Evolutionary conservation across 768 basidiomycete species (phyloP), one percentile per base, ranked within the genome.

Genomic region (Vishniacozyma victoriae): DNA sequence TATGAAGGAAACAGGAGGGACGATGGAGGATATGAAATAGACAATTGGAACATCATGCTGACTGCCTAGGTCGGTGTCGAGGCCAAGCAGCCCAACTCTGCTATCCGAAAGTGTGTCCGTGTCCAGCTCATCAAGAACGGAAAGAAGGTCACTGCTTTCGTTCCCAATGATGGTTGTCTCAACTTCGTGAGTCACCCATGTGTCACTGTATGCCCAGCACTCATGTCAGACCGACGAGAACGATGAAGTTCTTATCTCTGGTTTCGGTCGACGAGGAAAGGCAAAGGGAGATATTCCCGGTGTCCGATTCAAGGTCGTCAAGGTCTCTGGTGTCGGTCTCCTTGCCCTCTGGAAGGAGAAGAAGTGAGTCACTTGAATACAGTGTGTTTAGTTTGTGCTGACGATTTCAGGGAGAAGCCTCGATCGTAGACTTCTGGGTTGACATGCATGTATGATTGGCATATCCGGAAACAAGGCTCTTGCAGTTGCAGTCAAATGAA

Each of bases 121-220:
- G 95, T 99, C 56, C 95, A 99, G 71, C 80, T 99, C 64, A 97
- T 99, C 76, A 99, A 99, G 82, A 99, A 99, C 78, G 95, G 95
- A 61, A 99, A 99, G 85, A 97, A 97, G 75, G 93, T 99, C 73
- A 97, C 93, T 57, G 95, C 95, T 70, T 99, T 99, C 84, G 95
- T 97, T 33, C 93, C 93, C 55, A 74, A 74, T 61, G 69, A 68
- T 50, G 54, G 70, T 70, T 72, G 70, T 54, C 52, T 72, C 42
- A 72, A 72, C 70, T 71, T 71, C 40, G 64, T 64, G 39, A 41
- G 53, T 42, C 5, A 5, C 1, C 18, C 33, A 12, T 47, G 36
- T n/a, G n/a, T 3, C 18, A 39, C 46, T 18, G 5, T 1, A 18
- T 23, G 7, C 20, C 0, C 19, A 50, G 41, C 41, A 42, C 41